Percentiles rank a stretch among this genome's conserved stretches.
Conservation (phyloP, 495 filamentous ascomycete genomes). For the Usnea hakonensis region DNA sequence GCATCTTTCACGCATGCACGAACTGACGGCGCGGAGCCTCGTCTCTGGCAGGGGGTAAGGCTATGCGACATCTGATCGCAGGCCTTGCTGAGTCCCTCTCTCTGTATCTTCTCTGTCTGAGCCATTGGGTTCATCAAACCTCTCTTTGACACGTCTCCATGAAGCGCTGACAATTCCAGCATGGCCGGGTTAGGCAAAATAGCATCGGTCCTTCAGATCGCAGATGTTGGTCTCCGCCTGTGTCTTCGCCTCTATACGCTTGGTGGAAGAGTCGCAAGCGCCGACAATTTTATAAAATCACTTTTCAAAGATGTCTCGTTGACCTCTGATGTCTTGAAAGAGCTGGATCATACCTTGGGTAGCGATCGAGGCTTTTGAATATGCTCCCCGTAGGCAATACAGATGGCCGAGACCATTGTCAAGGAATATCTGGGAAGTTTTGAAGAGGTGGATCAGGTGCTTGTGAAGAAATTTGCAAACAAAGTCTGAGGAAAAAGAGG, state of each 20-base stretch:
- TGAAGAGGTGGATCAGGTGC: conserved; percentile 24
- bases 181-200: conserved; percentile 25
- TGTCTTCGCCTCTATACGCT: conserved; percentile 33
- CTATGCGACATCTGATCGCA: no score
- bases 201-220: conserved; percentile 32
- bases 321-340: conserved; percentile 28
- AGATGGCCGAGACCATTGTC: conserved; percentile 18
- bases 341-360: conserved; percentile 26
- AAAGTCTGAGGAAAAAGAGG: not conserved
- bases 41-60: no score
- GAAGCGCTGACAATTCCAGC: no score
- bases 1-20: no score
- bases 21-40: no score
- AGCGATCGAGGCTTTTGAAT: conserved; percentile 25
- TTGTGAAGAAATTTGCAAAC: conserved; percentile 17
- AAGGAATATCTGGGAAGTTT: conserved; percentile 26
- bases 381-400: conserved; percentile 25
- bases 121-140: no score
- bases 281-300: conserved; percentile 25
- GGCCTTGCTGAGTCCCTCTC: no score
- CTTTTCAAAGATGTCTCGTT: conserved; percentile 34
- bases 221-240: conserved; percentile 31
- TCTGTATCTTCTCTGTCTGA: no score
- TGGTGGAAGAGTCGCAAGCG: conserved; percentile 28
- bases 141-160: no score